Conservation (phyloP, 257 asterid species). For the Scutellaria barbata region DNA sequence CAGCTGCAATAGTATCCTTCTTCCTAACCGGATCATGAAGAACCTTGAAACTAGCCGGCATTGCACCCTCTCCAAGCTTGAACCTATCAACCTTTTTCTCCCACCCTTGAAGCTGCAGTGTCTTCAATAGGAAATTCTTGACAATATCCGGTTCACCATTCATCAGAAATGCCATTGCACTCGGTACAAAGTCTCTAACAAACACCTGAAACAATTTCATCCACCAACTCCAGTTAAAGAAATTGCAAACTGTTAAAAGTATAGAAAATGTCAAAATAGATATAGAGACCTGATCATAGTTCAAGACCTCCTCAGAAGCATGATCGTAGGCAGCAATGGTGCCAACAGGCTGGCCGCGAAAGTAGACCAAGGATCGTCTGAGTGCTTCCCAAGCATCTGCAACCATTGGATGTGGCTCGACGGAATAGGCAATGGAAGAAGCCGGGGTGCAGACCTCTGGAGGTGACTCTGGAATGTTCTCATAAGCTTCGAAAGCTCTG, state of each 20-base stretch:
- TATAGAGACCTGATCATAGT: constrained; percentile 67
- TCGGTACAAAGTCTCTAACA: constrained; percentile 81
- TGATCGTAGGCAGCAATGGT: constrained; percentile 87
- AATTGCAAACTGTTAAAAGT: too few species aligned
- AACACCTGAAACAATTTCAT: constrained; percentile 51
- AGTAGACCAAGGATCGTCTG: constrained; percentile 65
- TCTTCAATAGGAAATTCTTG: constrained; percentile 70
- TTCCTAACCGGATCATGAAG: constrained; percentile 71
- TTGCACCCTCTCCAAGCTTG: constrained; percentile 80
- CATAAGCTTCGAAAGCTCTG: constrained; percentile 58
- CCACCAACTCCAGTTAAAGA: too few species aligned
- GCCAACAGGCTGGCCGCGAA: constrained; percentile 82
- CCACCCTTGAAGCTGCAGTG: constrained; percentile 86
- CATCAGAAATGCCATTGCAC: constrained; percentile 77
- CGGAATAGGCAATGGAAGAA: constrained; percentile 64
- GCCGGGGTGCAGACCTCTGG: constrained; percentile 68
- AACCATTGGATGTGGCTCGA: constrained; percentile 86
- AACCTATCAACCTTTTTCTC: constrained; percentile 71
- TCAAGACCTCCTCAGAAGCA: constrained; percentile 80
- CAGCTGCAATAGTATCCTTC: constrained; percentile 67
- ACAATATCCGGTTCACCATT: constrained; percentile 81
- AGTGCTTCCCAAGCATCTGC: constrained; percentile 90
- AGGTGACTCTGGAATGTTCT: constrained; percentile 47
- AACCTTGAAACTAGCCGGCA: constrained; percentile 88
- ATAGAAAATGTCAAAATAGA: too few species aligned